These are phyloP conservation scores for Metschnikowia picachoensis DNA, from an alignment of 805 yeast species.

Conservation along the genomic window DNA sequence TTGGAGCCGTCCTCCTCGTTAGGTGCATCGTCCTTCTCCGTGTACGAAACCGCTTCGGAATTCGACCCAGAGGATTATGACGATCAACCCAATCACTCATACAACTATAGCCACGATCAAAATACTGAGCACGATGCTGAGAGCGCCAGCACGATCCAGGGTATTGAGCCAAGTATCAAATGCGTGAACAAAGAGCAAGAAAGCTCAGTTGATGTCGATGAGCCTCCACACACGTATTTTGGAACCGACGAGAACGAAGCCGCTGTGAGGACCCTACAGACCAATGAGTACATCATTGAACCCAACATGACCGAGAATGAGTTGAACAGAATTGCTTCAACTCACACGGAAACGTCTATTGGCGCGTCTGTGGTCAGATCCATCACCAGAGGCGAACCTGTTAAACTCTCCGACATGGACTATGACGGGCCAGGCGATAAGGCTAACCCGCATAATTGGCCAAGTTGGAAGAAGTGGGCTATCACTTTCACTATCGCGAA, in stretches of 20 bases:
- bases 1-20: constrained; percentile 16
- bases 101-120: neutral
- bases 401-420: constrained; percentile 22
- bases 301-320: constrained; percentile 7
- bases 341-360: constrained; percentile 8
- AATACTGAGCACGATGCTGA: constrained; percentile 6
- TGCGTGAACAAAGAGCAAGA: neutral
- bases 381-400: constrained; percentile 8
- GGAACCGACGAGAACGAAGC: neutral
- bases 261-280: neutral
- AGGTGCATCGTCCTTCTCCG: constrained; percentile 24
- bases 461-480: constrained; percentile 57
- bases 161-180: neutral
- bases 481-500: constrained; percentile 52
- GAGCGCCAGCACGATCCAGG: constrained; percentile 12
- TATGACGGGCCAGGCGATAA: constrained; percentile 66
- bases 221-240: too few relatives aligned
- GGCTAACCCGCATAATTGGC: constrained; percentile 70
- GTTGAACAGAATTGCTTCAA: constrained; percentile 10
- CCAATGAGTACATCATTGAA: neutral
- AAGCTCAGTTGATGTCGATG: neutral
- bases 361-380: constrained; percentile 6
- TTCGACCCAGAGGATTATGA: constrained; percentile 17
- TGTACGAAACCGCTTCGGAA: constrained; percentile 32
- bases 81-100: neutral